phyloP scores from a whole-genome alignment of 768 basidiomycete species.

The Gloeostereum incarnatum region DNA sequence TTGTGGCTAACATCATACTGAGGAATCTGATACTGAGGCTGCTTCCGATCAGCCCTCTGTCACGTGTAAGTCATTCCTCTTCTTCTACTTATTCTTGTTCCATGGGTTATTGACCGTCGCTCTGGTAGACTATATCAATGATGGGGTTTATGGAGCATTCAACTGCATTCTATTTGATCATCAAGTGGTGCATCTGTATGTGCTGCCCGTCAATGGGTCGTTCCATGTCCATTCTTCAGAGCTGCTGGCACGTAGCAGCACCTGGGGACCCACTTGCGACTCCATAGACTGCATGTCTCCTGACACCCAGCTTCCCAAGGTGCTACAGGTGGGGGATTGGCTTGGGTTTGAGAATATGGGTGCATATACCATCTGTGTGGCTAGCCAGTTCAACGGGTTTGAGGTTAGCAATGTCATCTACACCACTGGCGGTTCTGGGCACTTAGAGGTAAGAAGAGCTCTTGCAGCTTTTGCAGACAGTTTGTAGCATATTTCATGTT shows the following conservation, averaged over 20 bases:
- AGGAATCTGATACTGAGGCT: conserved; percentile 44
- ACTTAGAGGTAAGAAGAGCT: conserved; percentile 39
- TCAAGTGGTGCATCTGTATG: conserved; percentile 80
- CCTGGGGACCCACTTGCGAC: conserved; percentile 99
- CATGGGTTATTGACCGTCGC: too few relatives aligned
- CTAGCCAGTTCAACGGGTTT: conserved; percentile 93
- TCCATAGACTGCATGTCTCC: conserved; percentile 88
- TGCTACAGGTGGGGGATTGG: conserved; percentile 91
- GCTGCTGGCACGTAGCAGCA: conserved; percentile 47
- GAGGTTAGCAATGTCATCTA: conserved; percentile 73
- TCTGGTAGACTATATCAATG: conserved; percentile 93
- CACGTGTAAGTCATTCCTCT: conserved; percentile 74
- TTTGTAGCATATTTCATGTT: not conserved
- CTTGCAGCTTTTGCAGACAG: conserved; percentile 36
- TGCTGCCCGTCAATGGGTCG: conserved; percentile 60
- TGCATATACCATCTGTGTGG: conserved; percentile 96
- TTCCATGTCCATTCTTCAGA: conserved; percentile 43
- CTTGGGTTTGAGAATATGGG: conserved; percentile 98
- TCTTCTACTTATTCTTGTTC: conserved; percentile 18
- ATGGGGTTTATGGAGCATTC: conserved; percentile 96
- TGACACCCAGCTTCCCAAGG: conserved; percentile 49
- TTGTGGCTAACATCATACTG: conserved; percentile 89
- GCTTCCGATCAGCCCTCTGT: conserved; percentile 37
- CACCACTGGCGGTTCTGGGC: conserved; percentile 52
- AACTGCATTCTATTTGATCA: conserved; percentile 98